Evolutionary conservation across 345 rosid species (phyloP).

Genomic region (Viola odorata): DNA sequence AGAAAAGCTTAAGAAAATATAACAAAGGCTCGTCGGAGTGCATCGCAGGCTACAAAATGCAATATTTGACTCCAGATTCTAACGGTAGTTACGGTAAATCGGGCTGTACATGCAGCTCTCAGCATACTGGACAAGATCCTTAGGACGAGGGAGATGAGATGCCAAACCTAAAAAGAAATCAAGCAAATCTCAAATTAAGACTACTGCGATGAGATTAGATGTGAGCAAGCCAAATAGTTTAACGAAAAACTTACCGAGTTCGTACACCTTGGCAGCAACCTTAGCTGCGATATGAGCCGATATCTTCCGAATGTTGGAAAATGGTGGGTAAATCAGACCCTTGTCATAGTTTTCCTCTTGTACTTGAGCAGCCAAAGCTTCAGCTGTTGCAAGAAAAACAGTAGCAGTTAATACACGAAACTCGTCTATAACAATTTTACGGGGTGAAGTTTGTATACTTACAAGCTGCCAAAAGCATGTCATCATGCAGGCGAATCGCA

Average conservation of each 20-base stretch:
- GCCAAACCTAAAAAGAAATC: constrained; percentile 56
- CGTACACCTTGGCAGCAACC: constrained; percentile 89
- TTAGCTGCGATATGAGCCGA: constrained; percentile 85
- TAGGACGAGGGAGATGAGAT: constrained; percentile 79
- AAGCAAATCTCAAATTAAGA: neutral
- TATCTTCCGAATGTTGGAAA: constrained; percentile 77
- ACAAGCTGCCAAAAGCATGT: constrained; percentile 99
- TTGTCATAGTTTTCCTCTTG: constrained; percentile 53
- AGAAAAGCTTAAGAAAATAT: neutral
- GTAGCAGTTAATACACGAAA: neutral
- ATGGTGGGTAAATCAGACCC: constrained; percentile 90
- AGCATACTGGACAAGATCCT: constrained; percentile 67
- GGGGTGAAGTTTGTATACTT: constrained; percentile 26
- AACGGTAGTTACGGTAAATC: constrained; percentile 71
- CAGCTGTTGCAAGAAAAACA: constrained; percentile 46
- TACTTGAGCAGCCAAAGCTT: constrained; percentile 85
- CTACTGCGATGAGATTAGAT: neutral
- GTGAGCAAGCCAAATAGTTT: neutral
- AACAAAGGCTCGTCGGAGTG: neutral
- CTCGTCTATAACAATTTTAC: neutral
- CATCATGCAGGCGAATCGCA: constrained; percentile 83
- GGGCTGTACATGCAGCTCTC: constrained; percentile 99
- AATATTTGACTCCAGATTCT: constrained; percentile 10
- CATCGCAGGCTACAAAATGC: constrained; percentile 1
- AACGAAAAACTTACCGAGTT: constrained; percentile 57